Evolutionary conservation across 805 yeast species (phyloP), one percentile per base, ranked within the genome.

Genomic region (Spencermartinsiella europaea): DNA sequence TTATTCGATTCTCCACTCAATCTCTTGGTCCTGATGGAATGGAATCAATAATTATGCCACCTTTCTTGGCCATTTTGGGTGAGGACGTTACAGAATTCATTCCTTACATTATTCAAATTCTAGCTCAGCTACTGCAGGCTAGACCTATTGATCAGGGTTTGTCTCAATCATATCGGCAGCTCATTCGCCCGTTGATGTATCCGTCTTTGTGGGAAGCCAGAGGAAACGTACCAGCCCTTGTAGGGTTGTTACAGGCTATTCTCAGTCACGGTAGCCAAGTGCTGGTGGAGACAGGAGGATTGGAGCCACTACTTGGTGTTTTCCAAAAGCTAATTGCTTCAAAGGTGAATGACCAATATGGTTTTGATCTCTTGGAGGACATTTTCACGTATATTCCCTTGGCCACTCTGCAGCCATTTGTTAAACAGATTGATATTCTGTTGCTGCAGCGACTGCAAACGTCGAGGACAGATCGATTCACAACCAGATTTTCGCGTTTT

Each of bases 151-250:
- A 85, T 3, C 55, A 50, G 3, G 69, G 74, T 1, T 70, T 93
- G 20, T 93, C 97, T 1, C 74, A 68, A 0, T 70, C 80, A 25
- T 86, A 79, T 59, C 76, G 73, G 47, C 80, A 76, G 46, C 71
- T 93, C 41, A 73, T 88, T 17, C 80, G 80, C 53, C 98, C 99
- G 1, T 69, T 93, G 38, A 71, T 93, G 56, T 78, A 95, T 1
- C 97, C 98, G n/a, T 64, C 80, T 4, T 82, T 90, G 33, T 93
- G 99, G 99, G 98, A 93, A 64, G 79, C 77, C 50, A 75, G 81
- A 53, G 99, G 98, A 14, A 93, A 91, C 56, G 80, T 91, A 31
- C 99, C 99, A 2, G 97, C 96, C 1, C 79, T 91, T 17, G 83
- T 95, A 0, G 77, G 96, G 56, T 70, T 93, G 43, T 69, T 93